phyloP scores from a whole-genome alignment of 257 asterid species.

The Solanum virginianum region DNA sequence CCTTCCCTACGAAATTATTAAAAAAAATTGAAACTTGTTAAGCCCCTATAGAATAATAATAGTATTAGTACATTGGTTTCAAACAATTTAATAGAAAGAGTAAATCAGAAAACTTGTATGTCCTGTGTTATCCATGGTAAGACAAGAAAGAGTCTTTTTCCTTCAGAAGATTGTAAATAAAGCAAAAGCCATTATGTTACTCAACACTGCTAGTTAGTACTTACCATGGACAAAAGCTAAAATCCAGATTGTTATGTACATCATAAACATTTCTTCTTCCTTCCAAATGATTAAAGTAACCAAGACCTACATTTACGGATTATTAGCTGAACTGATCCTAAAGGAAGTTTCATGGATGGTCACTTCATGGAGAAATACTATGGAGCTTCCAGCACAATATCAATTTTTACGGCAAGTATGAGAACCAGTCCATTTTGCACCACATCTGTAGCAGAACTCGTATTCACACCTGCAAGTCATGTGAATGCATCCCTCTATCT shows the following conservation, averaged over 20 bases:
- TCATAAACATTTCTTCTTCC: not conserved
- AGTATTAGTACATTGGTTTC: not conserved
- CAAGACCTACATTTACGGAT: not conserved
- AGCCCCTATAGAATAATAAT: not conserved
- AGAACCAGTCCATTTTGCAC: conserved; percentile 31
- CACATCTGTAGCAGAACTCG: conserved; percentile 57
- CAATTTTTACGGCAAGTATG: conserved; percentile 14
- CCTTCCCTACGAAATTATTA: not conserved
- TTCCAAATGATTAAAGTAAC: not conserved
- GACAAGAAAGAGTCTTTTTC: not conserved
- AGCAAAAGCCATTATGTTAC: not conserved
- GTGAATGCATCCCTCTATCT: conserved; percentile 44
- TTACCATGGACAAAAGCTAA: not conserved
- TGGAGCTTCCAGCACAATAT: not conserved
- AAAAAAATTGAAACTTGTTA: not conserved
- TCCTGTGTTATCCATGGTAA: not conserved
- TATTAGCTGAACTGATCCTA: not conserved
- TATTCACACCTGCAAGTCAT: conserved; percentile 53
- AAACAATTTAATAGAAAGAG: not conserved
- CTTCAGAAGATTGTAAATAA: not conserved
- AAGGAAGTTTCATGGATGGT: not conserved
- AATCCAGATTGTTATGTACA: not conserved
- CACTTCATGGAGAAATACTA: not conserved
- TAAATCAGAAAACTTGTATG: not conserved
- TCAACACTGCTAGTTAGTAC: not conserved